Base-by-base conservation (phyloP, 495 filamentous ascomycete genomes). In the Aspergillus homomorphus region DNA sequence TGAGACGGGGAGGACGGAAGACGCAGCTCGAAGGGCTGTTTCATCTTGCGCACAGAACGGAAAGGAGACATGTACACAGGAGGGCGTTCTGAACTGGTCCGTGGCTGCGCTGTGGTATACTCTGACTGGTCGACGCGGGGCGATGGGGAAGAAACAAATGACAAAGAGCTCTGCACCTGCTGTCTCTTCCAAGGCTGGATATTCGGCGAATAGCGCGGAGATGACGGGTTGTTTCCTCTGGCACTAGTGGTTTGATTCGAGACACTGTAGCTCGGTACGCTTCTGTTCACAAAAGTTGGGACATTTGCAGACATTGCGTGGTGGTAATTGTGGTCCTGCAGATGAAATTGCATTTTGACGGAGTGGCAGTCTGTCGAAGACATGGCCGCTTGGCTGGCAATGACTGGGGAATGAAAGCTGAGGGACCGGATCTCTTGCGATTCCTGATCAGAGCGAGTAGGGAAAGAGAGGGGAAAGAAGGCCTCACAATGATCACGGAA, bases 21-120 rank as follows among this genome's bases (percentile, higher is more conserved):
- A 57, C 71, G 70, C 16, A 78, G 57, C 46, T 73, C 74, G 48
- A 80, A 77, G 8, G 75, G 75, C 51, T 78, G 70, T 51, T 77
- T 77, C 75, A 80, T 80, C 54, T 64, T 72, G 16, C 73, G 66
- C n/a, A 80, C 77, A 1, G 77, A 78, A 20, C 75, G 75, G 52
- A 77, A 77, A 0, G 75, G 77, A 22, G 75, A 79, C 41, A 76
- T 70, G 24, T 52, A 69, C 42, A 65, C 60, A 16, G 66, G 49
- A 1, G 53, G 61, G 2, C 73, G 72, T 41, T 71, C 70, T 21
- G 57, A 38, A 38, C 56, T 21, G 65, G 60, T 20, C 71, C 68
- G 62, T 16, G 65, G 44, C 38, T 68, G 59, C n/a, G 67, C 59
- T 21, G 65, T 62, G 6, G 69, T 69, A 51, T 66, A 67, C 33